phyloP scores from a whole-genome alignment of 768 basidiomycete genomes.

The Nidularia pulvinata region DNA sequence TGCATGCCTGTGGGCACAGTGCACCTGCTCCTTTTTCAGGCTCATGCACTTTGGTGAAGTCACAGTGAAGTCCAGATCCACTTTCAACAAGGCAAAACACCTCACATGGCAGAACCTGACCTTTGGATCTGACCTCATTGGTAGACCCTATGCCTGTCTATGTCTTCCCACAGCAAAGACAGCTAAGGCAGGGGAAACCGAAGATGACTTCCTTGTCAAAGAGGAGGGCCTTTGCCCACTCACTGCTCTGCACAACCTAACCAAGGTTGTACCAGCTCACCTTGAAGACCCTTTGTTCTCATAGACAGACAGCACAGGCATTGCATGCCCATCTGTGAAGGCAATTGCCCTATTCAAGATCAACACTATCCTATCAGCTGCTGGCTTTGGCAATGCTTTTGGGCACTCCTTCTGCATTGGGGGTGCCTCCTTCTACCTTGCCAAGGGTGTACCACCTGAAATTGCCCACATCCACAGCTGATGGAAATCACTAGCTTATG shows the following conservation, averaged over 20 bases:
- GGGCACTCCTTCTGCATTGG: constrained; percentile 44
- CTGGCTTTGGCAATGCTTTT: constrained; percentile 27
- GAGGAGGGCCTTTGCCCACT: constrained; percentile 22
- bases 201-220: constrained; percentile 19
- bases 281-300: constrained; percentile 29
- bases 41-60: neutral
- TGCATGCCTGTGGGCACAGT: neutral
- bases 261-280: constrained; percentile 17
- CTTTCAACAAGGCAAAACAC: constrained; percentile 17
- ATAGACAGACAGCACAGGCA: constrained; percentile 23
- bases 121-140: constrained; percentile 17
- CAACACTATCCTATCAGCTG: constrained; percentile 20
- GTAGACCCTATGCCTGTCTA: constrained; percentile 20
- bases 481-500: constrained; percentile 38
- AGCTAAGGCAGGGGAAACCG: constrained; percentile 23
- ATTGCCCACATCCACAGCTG: constrained; percentile 26
- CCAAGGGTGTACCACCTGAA: constrained; percentile 26
- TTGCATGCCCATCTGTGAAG: constrained; percentile 24
- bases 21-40: neutral
- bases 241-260: constrained; percentile 24
- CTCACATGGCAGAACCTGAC: constrained; percentile 16
- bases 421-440: constrained; percentile 31
- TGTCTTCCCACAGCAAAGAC: constrained; percentile 34
- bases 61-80: constrained; percentile 2
- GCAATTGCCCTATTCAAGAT: constrained; percentile 17